Conservation (phyloP, 2,329 filamentous ascomycete genomes). For the Didymella sp. region DNA sequence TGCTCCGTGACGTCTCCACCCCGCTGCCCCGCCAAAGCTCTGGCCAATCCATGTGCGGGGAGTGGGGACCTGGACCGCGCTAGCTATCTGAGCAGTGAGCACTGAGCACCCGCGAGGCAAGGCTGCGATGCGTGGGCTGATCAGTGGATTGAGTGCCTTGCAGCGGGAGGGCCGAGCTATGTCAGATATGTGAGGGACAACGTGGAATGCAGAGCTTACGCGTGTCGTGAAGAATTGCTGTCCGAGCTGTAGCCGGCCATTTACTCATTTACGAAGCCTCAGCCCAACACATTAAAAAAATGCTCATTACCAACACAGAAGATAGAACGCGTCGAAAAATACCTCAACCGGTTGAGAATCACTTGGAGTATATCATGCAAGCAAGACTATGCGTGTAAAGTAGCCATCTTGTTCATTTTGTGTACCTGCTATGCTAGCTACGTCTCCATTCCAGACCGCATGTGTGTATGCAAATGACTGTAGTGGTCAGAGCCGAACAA, state of each 20-base stretch:
- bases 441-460: no score
- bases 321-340: not conserved
- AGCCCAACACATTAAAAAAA: not conserved
- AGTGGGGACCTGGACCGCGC: not conserved
- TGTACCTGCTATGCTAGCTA: no score
- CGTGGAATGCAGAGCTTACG: not conserved
- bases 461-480: not conserved
- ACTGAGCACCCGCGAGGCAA: constrained; percentile 7
- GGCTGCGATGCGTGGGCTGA: not conserved
- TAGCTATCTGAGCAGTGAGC: not conserved
- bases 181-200: constrained; percentile 2
- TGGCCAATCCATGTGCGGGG: constrained; percentile 12
- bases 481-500: not conserved
- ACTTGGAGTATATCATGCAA: not conserved
- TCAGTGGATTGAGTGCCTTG: constrained; percentile 2
- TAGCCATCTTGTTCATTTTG: not conserved
- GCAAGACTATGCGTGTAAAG: not conserved
- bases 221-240: not conserved
- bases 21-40: constrained; percentile 1
- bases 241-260: not conserved
- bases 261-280: not conserved
- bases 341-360: not conserved
- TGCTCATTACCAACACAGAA: not conserved
- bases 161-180: not conserved
- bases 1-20: constrained; percentile 1